Evolutionary conservation across 192 early-diverging fungal species (phyloP), one percentile per base, ranked within the genome.

Genomic region (Entomortierella beljakovae): DNA sequence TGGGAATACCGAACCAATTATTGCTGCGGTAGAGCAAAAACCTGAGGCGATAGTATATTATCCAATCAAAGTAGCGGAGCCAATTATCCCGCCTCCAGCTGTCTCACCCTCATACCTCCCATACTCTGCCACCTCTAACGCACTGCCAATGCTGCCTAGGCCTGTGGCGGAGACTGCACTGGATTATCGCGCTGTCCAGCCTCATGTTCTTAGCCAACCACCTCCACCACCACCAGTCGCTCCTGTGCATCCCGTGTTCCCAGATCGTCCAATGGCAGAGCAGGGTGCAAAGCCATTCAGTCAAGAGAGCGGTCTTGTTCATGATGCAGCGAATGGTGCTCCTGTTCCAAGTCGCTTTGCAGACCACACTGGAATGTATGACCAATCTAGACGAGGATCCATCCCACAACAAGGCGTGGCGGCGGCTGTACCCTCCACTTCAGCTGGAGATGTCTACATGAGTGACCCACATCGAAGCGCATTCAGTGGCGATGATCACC

Each of bases 21-120:
- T 49, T 20, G 22, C 32, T 9, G 23, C 35, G 3, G 34, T 37
- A 1, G 55, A 52, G 11, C 73, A 46, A 20, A 42, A 51, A 34
- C 29, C 35, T 3, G 59, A 70, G 9, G 40, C 34, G 35, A 15
- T 55, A 37, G 57, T 57, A 54, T 23, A 6, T 25, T 32, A 60
- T 5, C 68, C 42, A 0, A 31, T 46, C 5, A 49, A 18, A 34
- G n/a, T 26, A 9, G 43, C 13, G 0, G 61, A 64, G 42, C 7
- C 46, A 2, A 20, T 60, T 1, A 13, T 59, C 37, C 35, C 57
- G 18, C 75, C 68, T 16, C 75, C 75, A 16, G 60, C 61, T 11
- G 49, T 79, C 0, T 79, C 75, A 0, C 75, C 75, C 2, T 79
- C 75, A 22, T 79, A 79, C 28, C 75, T 79, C 28, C 75, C 75